These are phyloP conservation scores for Leersia perrieri DNA, from an alignment of 176 grass and related monocot genomes.

Conservation along the genomic window DNA sequence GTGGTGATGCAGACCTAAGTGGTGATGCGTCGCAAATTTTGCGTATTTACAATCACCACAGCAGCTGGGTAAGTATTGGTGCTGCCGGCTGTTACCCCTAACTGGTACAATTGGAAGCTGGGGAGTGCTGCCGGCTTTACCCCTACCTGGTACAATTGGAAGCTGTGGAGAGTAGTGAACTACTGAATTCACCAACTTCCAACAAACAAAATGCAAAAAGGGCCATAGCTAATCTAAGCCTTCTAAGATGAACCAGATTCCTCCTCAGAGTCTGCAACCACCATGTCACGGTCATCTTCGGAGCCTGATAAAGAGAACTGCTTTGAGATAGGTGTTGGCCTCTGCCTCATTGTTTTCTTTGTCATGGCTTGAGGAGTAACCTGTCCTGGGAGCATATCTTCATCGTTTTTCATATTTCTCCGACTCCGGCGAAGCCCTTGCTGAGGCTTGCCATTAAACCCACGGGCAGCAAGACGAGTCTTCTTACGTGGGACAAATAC, in stretches of 20 bases:
- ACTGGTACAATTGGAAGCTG: conserved; percentile 8
- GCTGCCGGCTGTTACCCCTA: conserved; percentile 16
- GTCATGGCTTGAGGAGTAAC: conserved; percentile 42
- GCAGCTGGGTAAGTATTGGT: not conserved
- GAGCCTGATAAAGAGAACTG: conserved; percentile 28
- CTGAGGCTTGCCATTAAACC: conserved; percentile 13
- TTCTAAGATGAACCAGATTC: conserved; percentile 22
- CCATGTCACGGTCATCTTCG: conserved; percentile 17
- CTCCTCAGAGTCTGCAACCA: conserved; percentile 9
- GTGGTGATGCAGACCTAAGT: not conserved
- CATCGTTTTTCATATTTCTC: conserved; percentile 44
- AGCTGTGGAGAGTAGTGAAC: not conserved
- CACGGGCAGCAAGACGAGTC: conserved; percentile 25
- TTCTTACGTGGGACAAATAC: conserved; percentile 17
- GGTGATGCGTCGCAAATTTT: not conserved
- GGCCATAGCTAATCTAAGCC: not conserved
- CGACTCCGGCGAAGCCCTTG: conserved; percentile 47
- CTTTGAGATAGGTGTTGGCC: conserved; percentile 47
- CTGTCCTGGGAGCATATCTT: conserved; percentile 18
- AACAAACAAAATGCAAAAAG: not conserved
- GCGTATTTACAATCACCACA: conserved; percentile 42
- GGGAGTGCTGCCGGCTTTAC: too few relatives aligned
- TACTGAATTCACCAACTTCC: not conserved
- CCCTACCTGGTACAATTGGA: conserved; percentile 18
- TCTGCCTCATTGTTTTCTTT: conserved; percentile 56